Base-by-base conservation (phyloP, 768 basidiomycete genomes). In the Boletales sp. region DNA sequence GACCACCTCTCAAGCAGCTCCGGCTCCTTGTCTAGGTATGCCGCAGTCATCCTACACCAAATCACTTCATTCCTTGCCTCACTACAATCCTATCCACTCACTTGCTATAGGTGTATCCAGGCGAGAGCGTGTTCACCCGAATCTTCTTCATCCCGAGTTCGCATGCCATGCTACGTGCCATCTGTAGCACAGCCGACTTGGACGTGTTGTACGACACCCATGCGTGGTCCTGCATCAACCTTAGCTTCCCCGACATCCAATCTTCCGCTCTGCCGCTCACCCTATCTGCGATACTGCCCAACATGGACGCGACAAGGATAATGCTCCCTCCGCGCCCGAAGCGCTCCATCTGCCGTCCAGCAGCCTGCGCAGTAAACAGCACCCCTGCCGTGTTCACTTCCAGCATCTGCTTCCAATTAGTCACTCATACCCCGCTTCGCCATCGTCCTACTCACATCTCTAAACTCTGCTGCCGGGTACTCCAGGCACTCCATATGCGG, bases 91-190 rank as follows among this genome's bases (percentile, higher is more conserved):
- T 21, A 21, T 21, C 21, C 47, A 83, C 56, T 3, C 50, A 86
- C 83, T 72, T 74, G 6, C 86, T 89, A 60, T 86, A 85, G 24
- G 89, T 86, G 59, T 87, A 78, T 4, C 88, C 87, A 0, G 87
- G 87, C 10, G 87, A 89, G 44, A 90, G 73, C 12, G 82, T 73
- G 65, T 90, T 90, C 51, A 89, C 86, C 4, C 88, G 76, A 43
- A 90, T 88, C 2, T 73, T 69, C 63, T 81, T 71, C 32, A 61
- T 69, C 2, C 85, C 88, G 2, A 90, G 75, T 61, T 90, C 87
- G 60, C 86, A 88, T 4, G 87, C 87, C 86, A 90, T 84, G 64
- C 84, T 87, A 38, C 88, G 79, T 6, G 74, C 82, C 86, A 88
- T 88, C 67, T 90, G 87, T 37, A 89, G 67, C 15, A 90, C 86